Conservation (phyloP, 148 eudicot genomes). For the Nyssa sinensis region DNA sequence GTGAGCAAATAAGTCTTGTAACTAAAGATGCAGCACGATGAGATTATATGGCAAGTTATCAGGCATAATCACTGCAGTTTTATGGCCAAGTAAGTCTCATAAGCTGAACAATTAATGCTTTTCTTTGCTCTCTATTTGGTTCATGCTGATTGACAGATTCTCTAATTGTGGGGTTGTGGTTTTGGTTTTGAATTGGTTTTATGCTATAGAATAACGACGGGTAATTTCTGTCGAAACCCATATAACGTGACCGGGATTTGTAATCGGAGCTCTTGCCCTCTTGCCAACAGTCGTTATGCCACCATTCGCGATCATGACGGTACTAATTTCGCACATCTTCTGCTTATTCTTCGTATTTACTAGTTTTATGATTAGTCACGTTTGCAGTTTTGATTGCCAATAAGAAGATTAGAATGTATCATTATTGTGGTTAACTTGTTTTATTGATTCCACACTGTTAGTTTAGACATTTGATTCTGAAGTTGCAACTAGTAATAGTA, state of each 20-base stretch:
- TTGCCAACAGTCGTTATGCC: constrained; percentile 90
- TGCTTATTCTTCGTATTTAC: not conserved
- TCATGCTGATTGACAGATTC: not conserved
- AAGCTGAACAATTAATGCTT: not conserved
- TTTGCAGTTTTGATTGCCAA: not conserved
- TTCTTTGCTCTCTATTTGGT: not conserved
- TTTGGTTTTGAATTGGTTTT: constrained; percentile 4
- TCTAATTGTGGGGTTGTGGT: not conserved
- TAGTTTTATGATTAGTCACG: not conserved
- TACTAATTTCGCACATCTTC: constrained; percentile 19
- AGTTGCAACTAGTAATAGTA: not conserved
- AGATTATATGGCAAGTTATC: constrained; percentile 95
- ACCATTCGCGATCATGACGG: constrained; percentile 91
- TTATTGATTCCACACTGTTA: not conserved
- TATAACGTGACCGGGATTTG: constrained; percentile 92
- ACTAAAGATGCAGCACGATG: constrained; percentile 94
- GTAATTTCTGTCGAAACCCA: constrained; percentile 88
- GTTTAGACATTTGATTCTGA: not conserved
- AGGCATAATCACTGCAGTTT: constrained; percentile 94
- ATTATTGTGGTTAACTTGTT: not conserved
- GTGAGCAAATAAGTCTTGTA: constrained; percentile 3
- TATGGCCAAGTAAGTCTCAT: constrained; percentile 70
- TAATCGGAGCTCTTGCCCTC: constrained; percentile 98
- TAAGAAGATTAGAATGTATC: not conserved
- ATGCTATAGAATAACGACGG: constrained; percentile 65